Conservation (phyloP, 1,284 basidiomycete genomes). For the Leccinum brunneo-olivaceum region DNA sequence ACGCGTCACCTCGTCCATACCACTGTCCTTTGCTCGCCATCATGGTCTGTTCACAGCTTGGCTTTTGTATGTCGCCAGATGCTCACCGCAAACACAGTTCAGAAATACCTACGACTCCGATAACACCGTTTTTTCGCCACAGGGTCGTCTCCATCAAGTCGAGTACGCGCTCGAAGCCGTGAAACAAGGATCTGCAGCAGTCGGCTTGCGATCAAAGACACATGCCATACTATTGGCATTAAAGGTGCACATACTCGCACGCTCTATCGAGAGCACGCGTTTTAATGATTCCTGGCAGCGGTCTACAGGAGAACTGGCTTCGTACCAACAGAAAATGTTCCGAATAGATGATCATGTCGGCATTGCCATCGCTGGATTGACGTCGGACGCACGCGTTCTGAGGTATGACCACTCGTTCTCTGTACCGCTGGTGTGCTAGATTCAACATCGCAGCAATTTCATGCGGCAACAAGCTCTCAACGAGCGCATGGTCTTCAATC, state of each 20-base stretch:
- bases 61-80: slow-evolving; percentile 1
- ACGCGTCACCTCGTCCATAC: slow-evolving; percentile 28
- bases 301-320: slow-evolving; percentile 97
- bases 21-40: slow-evolving; percentile 11
- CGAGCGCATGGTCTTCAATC: slow-evolving; percentile 90
- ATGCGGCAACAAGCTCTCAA: slow-evolving; percentile 99
- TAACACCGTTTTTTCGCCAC: slow-evolving; percentile 93
- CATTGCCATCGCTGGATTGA: slow-evolving; percentile 96
- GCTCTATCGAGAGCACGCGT: neutral
- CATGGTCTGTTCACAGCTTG: slow-evolving; percentile 21
- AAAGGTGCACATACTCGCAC: slow-evolving; percentile 54
- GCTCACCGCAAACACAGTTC: slow-evolving; percentile 49
- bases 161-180: slow-evolving; percentile 99
- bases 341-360: slow-evolving; percentile 99
- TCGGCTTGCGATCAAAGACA: slow-evolving; percentile 91
- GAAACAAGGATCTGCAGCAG: slow-evolving; percentile 98
- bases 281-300: slow-evolving; percentile 48
- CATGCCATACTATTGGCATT: slow-evolving; percentile 91
- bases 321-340: slow-evolving; percentile 99
- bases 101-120: slow-evolving; percentile 94
- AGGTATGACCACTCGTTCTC: slow-evolving; percentile 47
- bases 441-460: slow-evolving; percentile 67
- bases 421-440: neutral
- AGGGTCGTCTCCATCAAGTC: slow-evolving; percentile 89
- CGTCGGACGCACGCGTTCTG: slow-evolving; percentile 94